Evolutionary conservation across 1,284 basidiomycete genomes (phyloP).

Genomic region (Cutaneotrichosporon arboriforme): DNA sequence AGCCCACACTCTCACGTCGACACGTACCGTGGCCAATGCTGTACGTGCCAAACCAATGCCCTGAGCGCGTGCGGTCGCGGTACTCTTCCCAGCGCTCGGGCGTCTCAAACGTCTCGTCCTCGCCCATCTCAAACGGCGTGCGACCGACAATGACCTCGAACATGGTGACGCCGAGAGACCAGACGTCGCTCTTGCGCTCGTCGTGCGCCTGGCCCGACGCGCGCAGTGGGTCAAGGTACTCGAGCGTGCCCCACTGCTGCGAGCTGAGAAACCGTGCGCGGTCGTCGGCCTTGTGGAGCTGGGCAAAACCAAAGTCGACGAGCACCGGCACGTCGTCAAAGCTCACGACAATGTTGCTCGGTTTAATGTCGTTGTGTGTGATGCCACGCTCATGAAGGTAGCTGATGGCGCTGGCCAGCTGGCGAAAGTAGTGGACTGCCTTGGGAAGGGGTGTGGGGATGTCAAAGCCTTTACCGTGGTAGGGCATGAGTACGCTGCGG

Average conservation of each 20-base stretch:
- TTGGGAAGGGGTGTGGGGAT: slow-evolving; percentile 72
- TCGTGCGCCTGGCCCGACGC: slow-evolving; percentile 80
- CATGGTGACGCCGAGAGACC: slow-evolving; percentile 82
- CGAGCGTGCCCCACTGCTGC: slow-evolving; percentile 81
- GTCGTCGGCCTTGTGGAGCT: slow-evolving; percentile 44
- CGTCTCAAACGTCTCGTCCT: slow-evolving; percentile 73
- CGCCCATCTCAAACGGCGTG: slow-evolving; percentile 81
- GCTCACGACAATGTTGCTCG: slow-evolving; percentile 80
- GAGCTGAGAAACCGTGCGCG: slow-evolving; percentile 69
- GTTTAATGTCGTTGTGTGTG: slow-evolving; percentile 95
- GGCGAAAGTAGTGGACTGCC: slow-evolving; percentile 77
- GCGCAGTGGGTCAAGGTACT: slow-evolving; percentile 85
- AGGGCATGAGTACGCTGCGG: slow-evolving; percentile 45
- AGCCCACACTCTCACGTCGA: neutral
- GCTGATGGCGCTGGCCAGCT: slow-evolving; percentile 76
- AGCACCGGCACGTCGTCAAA: slow-evolving; percentile 68
- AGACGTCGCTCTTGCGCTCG: slow-evolving; percentile 84
- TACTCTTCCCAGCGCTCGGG: slow-evolving; percentile 71
- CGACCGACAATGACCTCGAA: slow-evolving; percentile 86
- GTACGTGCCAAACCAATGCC: slow-evolving; percentile 75
- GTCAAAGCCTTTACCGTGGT: slow-evolving; percentile 66
- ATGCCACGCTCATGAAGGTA: slow-evolving; percentile 81
- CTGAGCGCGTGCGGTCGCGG: slow-evolving; percentile 70
- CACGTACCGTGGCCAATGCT: slow-evolving; percentile 57
- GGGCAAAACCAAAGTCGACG: slow-evolving; percentile 88